Conservation (phyloP, 495 filamentous ascomycete genomes). For the Xylaria castorea region DNA sequence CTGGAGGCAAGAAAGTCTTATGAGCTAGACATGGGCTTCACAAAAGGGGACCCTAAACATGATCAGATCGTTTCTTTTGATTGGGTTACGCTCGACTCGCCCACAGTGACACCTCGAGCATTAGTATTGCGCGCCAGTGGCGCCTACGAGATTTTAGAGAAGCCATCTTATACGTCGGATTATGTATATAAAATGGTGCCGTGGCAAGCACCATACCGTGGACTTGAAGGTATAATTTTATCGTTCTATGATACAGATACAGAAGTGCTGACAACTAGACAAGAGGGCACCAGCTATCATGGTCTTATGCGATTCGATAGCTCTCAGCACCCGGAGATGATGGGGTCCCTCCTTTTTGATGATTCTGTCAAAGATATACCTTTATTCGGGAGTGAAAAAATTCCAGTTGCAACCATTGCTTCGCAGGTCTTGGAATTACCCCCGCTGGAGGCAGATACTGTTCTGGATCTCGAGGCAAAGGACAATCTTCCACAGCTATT, state of each 20-base stretch:
- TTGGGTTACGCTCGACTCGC: slow-evolving; percentile 71
- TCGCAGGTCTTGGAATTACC: slow-evolving; percentile 42
- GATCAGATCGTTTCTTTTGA: slow-evolving; percentile 85
- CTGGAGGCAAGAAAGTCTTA: slow-evolving; percentile 59
- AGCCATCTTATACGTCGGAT: slow-evolving; percentile 60
- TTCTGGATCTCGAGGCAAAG: slow-evolving; percentile 38
- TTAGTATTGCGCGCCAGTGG: slow-evolving; percentile 73
- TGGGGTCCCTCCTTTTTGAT: slow-evolving; percentile 54
- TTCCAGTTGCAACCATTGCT: slow-evolving; percentile 40
- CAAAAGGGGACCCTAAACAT: slow-evolving; percentile 53
- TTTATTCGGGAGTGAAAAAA: slow-evolving; percentile 53
- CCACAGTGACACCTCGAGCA: slow-evolving; percentile 66
- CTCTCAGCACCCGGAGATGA: slow-evolving; percentile 47
- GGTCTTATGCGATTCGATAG: slow-evolving; percentile 55
- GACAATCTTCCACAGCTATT: slow-evolving; percentile 39
- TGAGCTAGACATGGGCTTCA: slow-evolving; percentile 59
- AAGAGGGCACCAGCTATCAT: slow-evolving; percentile 54
- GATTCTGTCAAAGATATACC: slow-evolving; percentile 48
- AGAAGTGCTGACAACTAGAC: slow-evolving; percentile 27
- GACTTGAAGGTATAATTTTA: slow-evolving; percentile 48
- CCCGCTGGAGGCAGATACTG: slow-evolving; percentile 32
- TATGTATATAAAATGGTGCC: slow-evolving; percentile 57
- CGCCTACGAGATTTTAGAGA: slow-evolving; percentile 68
- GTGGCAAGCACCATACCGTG: slow-evolving; percentile 53
- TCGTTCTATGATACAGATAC: background rate